Base-by-base conservation (phyloP, 495 filamentous ascomycete species). In the Penicillium maclennaniae region DNA sequence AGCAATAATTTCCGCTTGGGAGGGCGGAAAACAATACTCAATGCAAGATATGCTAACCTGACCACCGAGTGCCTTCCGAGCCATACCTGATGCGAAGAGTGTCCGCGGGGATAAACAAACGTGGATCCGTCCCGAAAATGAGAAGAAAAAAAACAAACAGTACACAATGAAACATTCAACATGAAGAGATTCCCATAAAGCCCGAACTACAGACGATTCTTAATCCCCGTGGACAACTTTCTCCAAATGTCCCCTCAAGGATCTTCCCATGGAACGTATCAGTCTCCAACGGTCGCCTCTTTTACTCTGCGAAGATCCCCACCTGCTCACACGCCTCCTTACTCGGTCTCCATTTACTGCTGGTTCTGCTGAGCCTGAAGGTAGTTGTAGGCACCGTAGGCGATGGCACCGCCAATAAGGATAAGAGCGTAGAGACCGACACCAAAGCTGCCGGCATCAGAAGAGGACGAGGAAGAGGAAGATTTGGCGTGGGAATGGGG, bases 311-410 rank as follows among this genome's bases (percentile, higher is more conserved):
- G 31, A 34, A 31, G 9, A 7, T 4, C 31, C 31, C 8, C 31
- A 14, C 31, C 15, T 34, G 4, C 39, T 20, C 0, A 42, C 7
- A 16, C 39, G 20, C 16, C 16, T 19, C 39, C 39, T 16, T 43
- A 14, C 31, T 34, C 31, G 4, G 31, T 34, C 10, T 14, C 31
- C 31, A 19, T 50, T 48, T 65, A 56, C 47, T 61, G 45, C 59
- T 66, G 58, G 25, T 67, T 47, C 69, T 69, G 56, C 59, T 77
- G 68, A 76, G 69, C 80, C 75, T 91, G 83, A 48, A 95, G 65
- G 79, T 95, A 96, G 72, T 95, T 85, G 79, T 91, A 98, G 51
- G 84, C 91, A 59, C 76, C 84, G 70, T 87, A 96, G 47, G 88
- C 93, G 63, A 85, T 62, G 21, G 82, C 72, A 56, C 81, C 91